phyloP scores from a whole-genome alignment of 768 basidiomycete genomes.

The Boletus reticuloceps region DNA sequence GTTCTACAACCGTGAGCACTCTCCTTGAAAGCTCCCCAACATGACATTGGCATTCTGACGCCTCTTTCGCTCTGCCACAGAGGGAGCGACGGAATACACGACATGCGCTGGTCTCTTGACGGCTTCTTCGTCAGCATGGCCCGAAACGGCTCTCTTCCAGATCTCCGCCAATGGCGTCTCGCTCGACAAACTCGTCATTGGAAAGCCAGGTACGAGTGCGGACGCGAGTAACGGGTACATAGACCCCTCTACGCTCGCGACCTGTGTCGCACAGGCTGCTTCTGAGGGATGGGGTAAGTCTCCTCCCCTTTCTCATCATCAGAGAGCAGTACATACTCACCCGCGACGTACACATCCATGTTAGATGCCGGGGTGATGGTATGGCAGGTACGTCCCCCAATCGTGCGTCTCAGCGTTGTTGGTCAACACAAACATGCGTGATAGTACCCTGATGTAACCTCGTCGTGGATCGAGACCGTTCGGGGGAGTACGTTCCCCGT shows the following conservation, averaged over 20 bases:
- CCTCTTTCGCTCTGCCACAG: slow-evolving; percentile 28
- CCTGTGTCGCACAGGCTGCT: slow-evolving; percentile 60
- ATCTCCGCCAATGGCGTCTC: slow-evolving; percentile 47
- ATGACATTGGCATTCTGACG: background rate
- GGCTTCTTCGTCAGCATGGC: slow-evolving; percentile 58
- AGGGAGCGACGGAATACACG: slow-evolving; percentile 62
- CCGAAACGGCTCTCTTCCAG: slow-evolving; percentile 55
- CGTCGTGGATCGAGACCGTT: slow-evolving; percentile 40
- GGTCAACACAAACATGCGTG: background rate
- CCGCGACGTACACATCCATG: background rate
- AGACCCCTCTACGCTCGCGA: slow-evolving; percentile 49
- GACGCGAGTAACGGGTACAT: slow-evolving; percentile 58
- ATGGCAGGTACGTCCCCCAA: slow-evolving; percentile 35
- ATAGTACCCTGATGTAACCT: slow-evolving; percentile 38
- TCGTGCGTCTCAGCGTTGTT: background rate
- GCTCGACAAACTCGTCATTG: slow-evolving; percentile 53
- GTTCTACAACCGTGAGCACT: slow-evolving; percentile 31
- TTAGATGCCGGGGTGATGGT: slow-evolving; percentile 41
- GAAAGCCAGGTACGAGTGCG: slow-evolving; percentile 44
- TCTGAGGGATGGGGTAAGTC: slow-evolving; percentile 65
- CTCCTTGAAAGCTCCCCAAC: background rate
- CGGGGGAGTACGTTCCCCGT: slow-evolving; percentile 38
- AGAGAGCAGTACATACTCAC: background rate
- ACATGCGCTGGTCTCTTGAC: slow-evolving; percentile 59
- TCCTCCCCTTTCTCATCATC: background rate